Evolutionary conservation across 73 alveolate genomes (phyloP).

Genomic region (Tetrahymena elliotti): DNA sequence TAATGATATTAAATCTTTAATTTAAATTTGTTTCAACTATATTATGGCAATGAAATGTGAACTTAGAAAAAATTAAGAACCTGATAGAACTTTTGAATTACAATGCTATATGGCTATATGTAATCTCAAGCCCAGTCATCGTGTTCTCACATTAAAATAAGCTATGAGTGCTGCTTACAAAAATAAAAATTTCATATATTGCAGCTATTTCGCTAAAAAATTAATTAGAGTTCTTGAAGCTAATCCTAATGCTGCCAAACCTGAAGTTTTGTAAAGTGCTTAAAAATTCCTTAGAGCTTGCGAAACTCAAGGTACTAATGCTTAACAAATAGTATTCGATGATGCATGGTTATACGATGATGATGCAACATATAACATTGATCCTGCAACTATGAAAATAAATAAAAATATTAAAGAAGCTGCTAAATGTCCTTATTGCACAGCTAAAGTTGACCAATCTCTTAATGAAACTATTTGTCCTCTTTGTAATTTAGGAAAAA

Average conservation of each 20-base stretch:
- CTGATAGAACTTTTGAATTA: conserved; percentile 18
- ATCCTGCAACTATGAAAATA: neutral
- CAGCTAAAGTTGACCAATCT: neutral
- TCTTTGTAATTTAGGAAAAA: neutral
- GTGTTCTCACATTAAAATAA: conserved; percentile 5
- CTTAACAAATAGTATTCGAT: conserved; percentile 11
- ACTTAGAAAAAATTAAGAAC: conserved; percentile 2
- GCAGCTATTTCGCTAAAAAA: conserved; percentile 7
- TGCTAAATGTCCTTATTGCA: neutral
- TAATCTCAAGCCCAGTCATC: conserved; percentile 6
- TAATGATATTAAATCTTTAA: neutral
- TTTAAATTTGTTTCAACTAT: conserved; percentile 17
- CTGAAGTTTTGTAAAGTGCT: conserved; percentile 17
- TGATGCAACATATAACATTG: neutral
- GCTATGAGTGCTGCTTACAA: conserved; percentile 41
- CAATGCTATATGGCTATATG: conserved; percentile 43
- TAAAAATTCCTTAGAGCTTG: conserved; percentile 1
- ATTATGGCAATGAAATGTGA: conserved; percentile 41
- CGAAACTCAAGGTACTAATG: conserved; percentile 6
- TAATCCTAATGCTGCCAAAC: conserved; percentile 15
- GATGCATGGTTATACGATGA: conserved; percentile 9
- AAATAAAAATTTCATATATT: conserved; percentile 12
- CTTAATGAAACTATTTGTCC: neutral
- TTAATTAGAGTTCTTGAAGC: conserved; percentile 6
- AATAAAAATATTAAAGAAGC: neutral